Conservation (phyloP, 768 basidiomycete species). For the Chlorophyllum brunneum region DNA sequence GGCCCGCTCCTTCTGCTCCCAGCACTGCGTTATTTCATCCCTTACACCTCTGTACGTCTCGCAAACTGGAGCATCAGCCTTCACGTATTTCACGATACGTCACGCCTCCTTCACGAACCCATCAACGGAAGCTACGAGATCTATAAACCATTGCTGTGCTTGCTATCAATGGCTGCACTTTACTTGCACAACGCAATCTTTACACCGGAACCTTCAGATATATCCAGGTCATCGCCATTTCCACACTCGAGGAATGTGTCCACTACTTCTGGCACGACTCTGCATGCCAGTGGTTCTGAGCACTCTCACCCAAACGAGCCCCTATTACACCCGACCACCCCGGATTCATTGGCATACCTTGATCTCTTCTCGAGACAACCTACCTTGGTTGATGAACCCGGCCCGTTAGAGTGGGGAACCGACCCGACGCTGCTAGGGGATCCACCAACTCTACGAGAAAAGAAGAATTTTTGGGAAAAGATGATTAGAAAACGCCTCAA, state of each 20-base stretch:
- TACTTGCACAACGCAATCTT: slow-evolving; percentile 55
- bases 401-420: slow-evolving; percentile 23
- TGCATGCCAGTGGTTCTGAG: slow-evolving; percentile 33
- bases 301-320: slow-evolving; percentile 42
- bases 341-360: slow-evolving; percentile 27
- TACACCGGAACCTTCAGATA: slow-evolving; percentile 28
- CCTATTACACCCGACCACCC: slow-evolving; percentile 29
- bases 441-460: slow-evolving; percentile 23
- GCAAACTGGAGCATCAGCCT: background rate
- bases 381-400: slow-evolving; percentile 21
- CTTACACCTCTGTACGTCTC: background rate
- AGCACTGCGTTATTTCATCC: background rate
- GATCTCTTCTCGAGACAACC: slow-evolving; percentile 32
- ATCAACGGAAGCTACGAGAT: slow-evolving; percentile 16
- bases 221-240: slow-evolving; percentile 17
- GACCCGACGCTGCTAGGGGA: slow-evolving; percentile 25
- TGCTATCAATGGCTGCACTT: slow-evolving; percentile 48
- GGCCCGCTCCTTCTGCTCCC: background rate
- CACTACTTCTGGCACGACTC: slow-evolving; percentile 33
- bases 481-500: slow-evolving; percentile 23
- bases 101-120: slow-evolving; percentile 8
- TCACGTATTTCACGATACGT: background rate
- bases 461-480: slow-evolving; percentile 23
- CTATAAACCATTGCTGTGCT: slow-evolving; percentile 14
- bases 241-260: slow-evolving; percentile 43